Evolutionary conservation across 2,329 filamentous ascomycete genomes (phyloP).

Genomic region (Neofusicoccum sp.): DNA sequence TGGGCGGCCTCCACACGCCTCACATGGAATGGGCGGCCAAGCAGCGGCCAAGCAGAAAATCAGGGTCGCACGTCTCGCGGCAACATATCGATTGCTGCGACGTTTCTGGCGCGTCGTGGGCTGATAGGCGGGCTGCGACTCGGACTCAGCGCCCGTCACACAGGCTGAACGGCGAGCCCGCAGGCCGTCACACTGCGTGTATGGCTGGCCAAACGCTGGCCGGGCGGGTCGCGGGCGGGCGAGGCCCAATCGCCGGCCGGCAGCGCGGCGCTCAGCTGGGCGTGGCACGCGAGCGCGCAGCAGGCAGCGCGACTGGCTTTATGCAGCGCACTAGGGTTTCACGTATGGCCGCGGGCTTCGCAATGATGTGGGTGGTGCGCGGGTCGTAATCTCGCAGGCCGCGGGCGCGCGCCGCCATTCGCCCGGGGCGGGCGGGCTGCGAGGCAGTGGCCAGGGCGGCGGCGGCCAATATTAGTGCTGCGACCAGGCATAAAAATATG

Average conservation of each 20-base stretch:
- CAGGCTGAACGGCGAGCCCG: not conserved
- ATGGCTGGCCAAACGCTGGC: not conserved
- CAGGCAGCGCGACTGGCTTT: slow-evolving; percentile 14
- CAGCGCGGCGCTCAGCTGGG: not conserved
- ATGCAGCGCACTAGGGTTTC: slow-evolving; percentile 22
- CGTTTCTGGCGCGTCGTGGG: not conserved
- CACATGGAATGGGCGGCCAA: not conserved
- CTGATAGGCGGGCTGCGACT: slow-evolving; percentile 16
- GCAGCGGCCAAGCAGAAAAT: slow-evolving; percentile 11
- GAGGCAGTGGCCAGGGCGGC: slow-evolving; percentile 7
- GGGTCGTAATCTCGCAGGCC: slow-evolving; percentile 20
- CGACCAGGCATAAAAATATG: slow-evolving; percentile 33
- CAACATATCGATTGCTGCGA: slow-evolving; percentile 19
- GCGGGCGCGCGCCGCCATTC: slow-evolving; percentile 13
- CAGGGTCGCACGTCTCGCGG: slow-evolving; percentile 17
- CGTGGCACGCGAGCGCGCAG: slow-evolving; percentile 12
- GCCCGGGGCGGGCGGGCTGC: slow-evolving; percentile 14
- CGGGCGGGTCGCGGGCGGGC: slow-evolving; percentile 6
- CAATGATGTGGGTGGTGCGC: slow-evolving; percentile 15
- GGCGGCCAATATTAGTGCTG: slow-evolving; percentile 30
- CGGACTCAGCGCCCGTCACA: slow-evolving; percentile 11
- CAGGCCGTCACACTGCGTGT: slow-evolving; percentile 12
- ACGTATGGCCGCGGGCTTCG: slow-evolving; percentile 17
- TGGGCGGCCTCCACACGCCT: slow-evolving; percentile 8
- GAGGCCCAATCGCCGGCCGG: slow-evolving; percentile 15